A percentile compares a stretch with the other conserved stretches of the same genome.
Conservation (phyloP, 176 grass and related monocot genomes). For the Pharus latifolius region DNA sequence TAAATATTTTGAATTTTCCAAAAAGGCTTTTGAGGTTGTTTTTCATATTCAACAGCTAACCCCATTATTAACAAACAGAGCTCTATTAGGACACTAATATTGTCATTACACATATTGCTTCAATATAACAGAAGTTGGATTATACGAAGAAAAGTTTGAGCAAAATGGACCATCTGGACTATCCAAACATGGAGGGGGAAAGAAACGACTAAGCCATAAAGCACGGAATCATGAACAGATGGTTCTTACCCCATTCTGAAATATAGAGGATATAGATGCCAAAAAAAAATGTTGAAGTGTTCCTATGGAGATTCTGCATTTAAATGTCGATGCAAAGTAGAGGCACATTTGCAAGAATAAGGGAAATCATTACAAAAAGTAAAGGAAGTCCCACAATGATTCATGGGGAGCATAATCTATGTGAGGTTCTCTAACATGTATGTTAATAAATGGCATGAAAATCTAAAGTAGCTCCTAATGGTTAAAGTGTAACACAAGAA, state of each 20-base stretch:
- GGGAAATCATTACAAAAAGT: not conserved
- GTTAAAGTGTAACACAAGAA: constrained; percentile 12
- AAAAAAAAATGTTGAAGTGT: not conserved
- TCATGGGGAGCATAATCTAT: constrained; percentile 6
- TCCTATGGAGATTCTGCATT: not conserved
- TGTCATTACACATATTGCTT: not conserved
- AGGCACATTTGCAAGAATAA: not conserved
- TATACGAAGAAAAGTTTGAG: not conserved
- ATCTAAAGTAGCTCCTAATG: not conserved
- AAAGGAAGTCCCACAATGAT: not conserved
- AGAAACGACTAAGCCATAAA: not conserved
- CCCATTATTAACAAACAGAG: not conserved
- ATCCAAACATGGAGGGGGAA: not conserved
- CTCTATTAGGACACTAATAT: not conserved
- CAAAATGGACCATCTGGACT: not conserved
- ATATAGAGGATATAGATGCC: too few relatives aligned
- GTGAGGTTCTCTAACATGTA: not conserved
- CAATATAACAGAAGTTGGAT: not conserved
- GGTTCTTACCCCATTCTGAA: not conserved
- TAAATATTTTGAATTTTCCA: not conserved
- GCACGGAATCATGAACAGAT: not conserved
- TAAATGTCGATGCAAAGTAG: not conserved
- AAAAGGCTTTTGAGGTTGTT: not conserved
- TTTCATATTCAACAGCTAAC: not conserved
- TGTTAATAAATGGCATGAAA: constrained; percentile 1